Conservation (phyloP, 441 rosid species). For the Metrosideros polymorpha region DNA sequence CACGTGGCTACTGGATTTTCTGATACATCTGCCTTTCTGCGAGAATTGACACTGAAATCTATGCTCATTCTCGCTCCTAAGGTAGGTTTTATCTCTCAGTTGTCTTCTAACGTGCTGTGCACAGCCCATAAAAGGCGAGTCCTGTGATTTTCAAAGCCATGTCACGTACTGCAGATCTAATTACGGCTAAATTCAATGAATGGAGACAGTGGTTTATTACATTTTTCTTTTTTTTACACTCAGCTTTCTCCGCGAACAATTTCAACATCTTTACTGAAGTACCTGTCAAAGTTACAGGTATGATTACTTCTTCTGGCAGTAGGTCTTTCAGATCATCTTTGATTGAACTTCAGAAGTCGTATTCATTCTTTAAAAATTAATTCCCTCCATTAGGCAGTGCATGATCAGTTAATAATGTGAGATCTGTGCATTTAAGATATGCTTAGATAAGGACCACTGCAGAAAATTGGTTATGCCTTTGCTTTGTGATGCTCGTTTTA, state of each 20-base stretch:
- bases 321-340: constrained; percentile 5
- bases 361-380: not conserved
- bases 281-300: constrained; percentile 98
- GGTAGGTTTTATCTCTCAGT: constrained; percentile 31
- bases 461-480: not conserved
- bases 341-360: not conserved
- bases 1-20: constrained; percentile 93
- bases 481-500: not conserved
- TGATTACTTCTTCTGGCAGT: not conserved
- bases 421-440: not conserved
- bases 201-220: not conserved
- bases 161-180: not conserved
- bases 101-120: not conserved
- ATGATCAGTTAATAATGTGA: not conserved
- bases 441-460: not conserved
- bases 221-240: constrained; percentile 8
- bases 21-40: constrained; percentile 90
- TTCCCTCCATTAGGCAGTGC: not conserved
- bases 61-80: constrained; percentile 98
- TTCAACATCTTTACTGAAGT: constrained; percentile 83
- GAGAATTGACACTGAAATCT: constrained; percentile 97
- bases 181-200: not conserved
- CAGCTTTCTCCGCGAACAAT: constrained; percentile 98
- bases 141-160: not conserved
- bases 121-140: not conserved